Base-by-base conservation (phyloP, 2,329 filamentous ascomycete genomes). In the Alternaria alternata region DNA sequence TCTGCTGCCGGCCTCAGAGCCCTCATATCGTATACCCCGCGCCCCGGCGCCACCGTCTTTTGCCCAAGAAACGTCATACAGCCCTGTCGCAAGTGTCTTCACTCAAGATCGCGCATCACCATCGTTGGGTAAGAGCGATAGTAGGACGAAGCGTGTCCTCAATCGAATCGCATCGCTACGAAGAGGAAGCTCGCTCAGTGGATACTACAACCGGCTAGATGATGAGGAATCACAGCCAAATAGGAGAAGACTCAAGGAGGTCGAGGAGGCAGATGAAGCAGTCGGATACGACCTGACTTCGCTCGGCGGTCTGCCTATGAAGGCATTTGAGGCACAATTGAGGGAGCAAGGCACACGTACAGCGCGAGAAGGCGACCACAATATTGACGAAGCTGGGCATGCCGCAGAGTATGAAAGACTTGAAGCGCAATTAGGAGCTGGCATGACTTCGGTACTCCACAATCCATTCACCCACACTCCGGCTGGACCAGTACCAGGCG, bases 401-500 rank as follows among this genome's bases (percentile, higher is more conserved):
- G 72, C 71, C 47, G 76, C 76, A 12, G 77, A 79, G 51, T 78
- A 69, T 41, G 72, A 78, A 46, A 64, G 71, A 28, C 67, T 78
- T 11, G 76, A 78, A 43, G 65, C 70, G 5, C 71, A 74, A 46
- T 59, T 80, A n/a, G 78, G 78, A 16, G 66, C 73, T 22, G 78
- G 77, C 7, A 78, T 79, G 76, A 67, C 56, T 12, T 74, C 74
- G 3, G 61, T 80, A 28, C 51, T 72, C 4, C 76, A 79, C 54
- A 73, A 74, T 20, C 76, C 77, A 2, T 78, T 78, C 53, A 70
- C 65, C 2, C 65, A 74, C 36, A 64, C 65, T 4, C 62, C 62
- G 8, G 43, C 54, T 20, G 51, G 58, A 52, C 14, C 64, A 42
- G 53, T 59, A 18, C 64, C 65, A 20, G 62, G 60, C 9, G 47